phyloP scores from a whole-genome alignment of 1,284 basidiomycete genomes.

The Puccinia coronata region DNA sequence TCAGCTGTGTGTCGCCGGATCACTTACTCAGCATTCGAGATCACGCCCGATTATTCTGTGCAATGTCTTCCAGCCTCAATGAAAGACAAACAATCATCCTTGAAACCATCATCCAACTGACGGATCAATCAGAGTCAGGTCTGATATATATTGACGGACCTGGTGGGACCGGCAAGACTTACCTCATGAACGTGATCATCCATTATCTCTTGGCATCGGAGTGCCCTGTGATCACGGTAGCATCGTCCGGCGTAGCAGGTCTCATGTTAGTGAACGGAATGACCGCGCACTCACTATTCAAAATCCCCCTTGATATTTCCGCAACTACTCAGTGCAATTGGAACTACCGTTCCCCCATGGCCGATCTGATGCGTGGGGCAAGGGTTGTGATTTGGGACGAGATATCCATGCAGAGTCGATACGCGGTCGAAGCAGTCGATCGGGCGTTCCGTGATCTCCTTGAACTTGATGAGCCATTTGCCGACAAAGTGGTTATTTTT shows the following conservation, averaged over 20 bases:
- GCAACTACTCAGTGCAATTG: background rate
- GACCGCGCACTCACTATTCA: slow-evolving; percentile 6
- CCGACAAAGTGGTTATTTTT: background rate
- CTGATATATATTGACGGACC: background rate
- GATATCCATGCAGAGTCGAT: background rate
- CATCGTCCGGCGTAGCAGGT: too few species aligned
- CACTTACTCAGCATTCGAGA: background rate
- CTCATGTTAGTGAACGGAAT: background rate
- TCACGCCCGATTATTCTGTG: background rate
- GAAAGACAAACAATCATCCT: background rate
- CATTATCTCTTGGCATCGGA: background rate
- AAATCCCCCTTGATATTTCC: background rate
- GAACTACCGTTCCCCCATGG: background rate
- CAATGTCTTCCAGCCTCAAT: background rate
- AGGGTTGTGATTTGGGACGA: slow-evolving; percentile 16
- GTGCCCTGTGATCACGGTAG: background rate
- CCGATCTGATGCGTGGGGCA: too few species aligned
- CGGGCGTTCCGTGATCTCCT: background rate
- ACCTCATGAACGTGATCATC: background rate
- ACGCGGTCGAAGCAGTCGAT: background rate
- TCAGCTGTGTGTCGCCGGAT: too few species aligned
- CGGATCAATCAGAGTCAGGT: background rate
- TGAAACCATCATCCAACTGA: background rate
- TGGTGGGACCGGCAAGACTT: background rate
- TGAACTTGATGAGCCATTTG: background rate